Percentiles rank a stretch among this genome's conserved stretches.
These are phyloP conservation scores for Alternaria sp. DNA, from an alignment of 2,329 filamentous ascomycete genomes.

Conservation along the genomic window DNA sequence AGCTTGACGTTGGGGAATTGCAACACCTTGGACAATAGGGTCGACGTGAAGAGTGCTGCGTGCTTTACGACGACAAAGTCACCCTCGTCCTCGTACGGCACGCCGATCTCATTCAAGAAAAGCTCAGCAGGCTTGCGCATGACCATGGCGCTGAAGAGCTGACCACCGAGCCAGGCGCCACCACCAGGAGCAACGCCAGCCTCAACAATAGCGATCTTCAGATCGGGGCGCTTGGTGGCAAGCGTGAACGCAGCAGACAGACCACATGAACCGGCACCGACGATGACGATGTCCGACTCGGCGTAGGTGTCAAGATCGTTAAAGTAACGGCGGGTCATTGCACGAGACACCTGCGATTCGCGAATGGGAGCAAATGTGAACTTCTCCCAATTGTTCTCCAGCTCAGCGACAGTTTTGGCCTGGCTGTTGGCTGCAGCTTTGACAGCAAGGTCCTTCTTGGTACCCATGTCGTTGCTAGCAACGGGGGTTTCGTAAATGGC, in stretches of 20 bases:
- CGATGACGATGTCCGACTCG: conserved; percentile 92
- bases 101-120: conserved; percentile 81
- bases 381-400: conserved; percentile 79
- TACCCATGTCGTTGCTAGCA: conserved; percentile 26
- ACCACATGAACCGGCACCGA: conserved; percentile 89
- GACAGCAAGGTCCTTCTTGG: conserved; percentile 56
- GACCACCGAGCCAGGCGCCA: conserved; percentile 90
- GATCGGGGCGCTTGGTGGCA: conserved; percentile 82
- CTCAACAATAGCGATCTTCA: conserved; percentile 92
- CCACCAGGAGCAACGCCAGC: conserved; percentile 84
- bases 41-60: conserved; percentile 90
- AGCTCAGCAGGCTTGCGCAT: conserved; percentile 91
- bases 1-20: conserved; percentile 91
- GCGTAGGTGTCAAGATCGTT: conserved; percentile 86
- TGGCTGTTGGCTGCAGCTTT: conserved; percentile 55
- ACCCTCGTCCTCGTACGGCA: conserved; percentile 87
- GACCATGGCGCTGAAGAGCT: conserved; percentile 94
- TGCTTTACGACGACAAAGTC: conserved; percentile 94
- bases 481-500: conserved; percentile 63
- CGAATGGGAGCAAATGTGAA: conserved; percentile 89
- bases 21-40: conserved; percentile 82
- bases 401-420: conserved; percentile 67
- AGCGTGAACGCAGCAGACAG: conserved; percentile 85
- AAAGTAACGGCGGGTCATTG: conserved; percentile 95
- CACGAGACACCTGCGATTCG: conserved; percentile 89